Evolutionary conservation across 352 stramenopile species (phyloP).

Genomic region (Peronospora destructor): DNA sequence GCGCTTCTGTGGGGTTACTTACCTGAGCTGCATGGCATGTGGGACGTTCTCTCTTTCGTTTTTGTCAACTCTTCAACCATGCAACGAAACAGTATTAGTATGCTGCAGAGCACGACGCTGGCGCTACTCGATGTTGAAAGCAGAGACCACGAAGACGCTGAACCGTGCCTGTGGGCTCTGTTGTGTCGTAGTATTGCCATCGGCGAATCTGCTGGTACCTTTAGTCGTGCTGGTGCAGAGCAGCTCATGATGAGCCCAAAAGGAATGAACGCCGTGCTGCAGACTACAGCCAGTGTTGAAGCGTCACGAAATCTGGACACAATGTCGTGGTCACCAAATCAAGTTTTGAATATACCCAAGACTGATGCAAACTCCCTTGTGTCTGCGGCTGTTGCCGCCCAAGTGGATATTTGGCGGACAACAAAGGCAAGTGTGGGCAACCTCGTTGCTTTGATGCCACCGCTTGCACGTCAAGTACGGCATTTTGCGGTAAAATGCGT

Average conservation of each 20-base stretch:
- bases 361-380: constrained; percentile 25
- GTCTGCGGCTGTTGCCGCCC: constrained; percentile 37
- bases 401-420: constrained; percentile 62
- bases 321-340: constrained; percentile 14
- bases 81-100: constrained; percentile 30
- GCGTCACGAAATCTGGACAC: constrained; percentile 15
- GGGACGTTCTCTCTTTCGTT: constrained; percentile 49
- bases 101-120: constrained; percentile 52
- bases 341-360: constrained; percentile 18
- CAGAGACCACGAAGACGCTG: constrained; percentile 31
- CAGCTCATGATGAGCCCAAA: constrained; percentile 74
- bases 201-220: constrained; percentile 52
- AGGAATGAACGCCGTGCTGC: constrained; percentile 28
- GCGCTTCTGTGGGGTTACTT: constrained; percentile 54
- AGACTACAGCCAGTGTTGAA: constrained; percentile 9
- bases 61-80: constrained; percentile 16
- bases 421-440: constrained; percentile 66
- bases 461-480: constrained; percentile 66
- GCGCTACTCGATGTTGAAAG: constrained; percentile 66
- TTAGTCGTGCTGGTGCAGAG: constrained; percentile 17
- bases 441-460: constrained; percentile 51
- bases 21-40: constrained; percentile 62
- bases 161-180: constrained; percentile 67
- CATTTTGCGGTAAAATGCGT: constrained; percentile 77
- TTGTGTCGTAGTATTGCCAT: constrained; percentile 77